These are phyloP conservation scores for Fusarium lateritium DNA, from an alignment of 2,329 filamentous ascomycete genomes.

Conservation along the genomic window DNA sequence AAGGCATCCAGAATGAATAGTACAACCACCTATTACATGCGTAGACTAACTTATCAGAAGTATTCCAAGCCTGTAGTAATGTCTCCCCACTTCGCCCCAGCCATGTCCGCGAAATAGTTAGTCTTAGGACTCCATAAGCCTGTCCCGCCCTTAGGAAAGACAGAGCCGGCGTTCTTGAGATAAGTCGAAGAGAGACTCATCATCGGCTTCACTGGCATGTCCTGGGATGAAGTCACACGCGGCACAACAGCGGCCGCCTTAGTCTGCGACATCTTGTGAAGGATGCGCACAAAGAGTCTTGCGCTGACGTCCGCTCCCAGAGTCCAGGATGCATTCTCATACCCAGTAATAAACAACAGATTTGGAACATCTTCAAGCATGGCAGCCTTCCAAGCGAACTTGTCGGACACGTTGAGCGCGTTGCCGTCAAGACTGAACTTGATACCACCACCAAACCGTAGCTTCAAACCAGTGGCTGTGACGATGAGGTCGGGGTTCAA, in stretches of 20 bases:
- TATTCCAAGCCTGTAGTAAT: slow-evolving; percentile 45
- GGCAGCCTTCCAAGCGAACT: slow-evolving; percentile 70
- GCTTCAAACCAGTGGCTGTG: slow-evolving; percentile 74
- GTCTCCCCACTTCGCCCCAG: slow-evolving; percentile 51
- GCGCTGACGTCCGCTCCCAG: slow-evolving; percentile 70
- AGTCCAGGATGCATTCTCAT: slow-evolving; percentile 74
- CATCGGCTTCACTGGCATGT: slow-evolving; percentile 57
- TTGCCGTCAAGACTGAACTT: slow-evolving; percentile 66
- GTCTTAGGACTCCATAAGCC: slow-evolving; percentile 53
- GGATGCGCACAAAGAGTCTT: slow-evolving; percentile 63
- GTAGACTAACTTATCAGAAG: not conserved
- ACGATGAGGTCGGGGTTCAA: slow-evolving; percentile 74
- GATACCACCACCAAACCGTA: slow-evolving; percentile 69
- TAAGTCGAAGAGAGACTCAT: slow-evolving; percentile 67
- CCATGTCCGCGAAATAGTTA: slow-evolving; percentile 51
- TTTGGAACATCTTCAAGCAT: slow-evolving; percentile 77
- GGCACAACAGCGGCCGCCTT: slow-evolving; percentile 62
- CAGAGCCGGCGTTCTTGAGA: slow-evolving; percentile 57
- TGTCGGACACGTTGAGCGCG: slow-evolving; percentile 58
- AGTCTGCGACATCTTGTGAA: slow-evolving; percentile 64
- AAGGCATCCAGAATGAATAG: no score
- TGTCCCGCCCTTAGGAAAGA: slow-evolving; percentile 63
- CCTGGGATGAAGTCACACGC: slow-evolving; percentile 52
- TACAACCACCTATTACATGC: no score
- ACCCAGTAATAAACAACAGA: slow-evolving; percentile 70